These are phyloP conservation scores for Blastocystis sp. DNA, from an alignment of 352 stramenopile genomes.

Conservation along the genomic window DNA sequence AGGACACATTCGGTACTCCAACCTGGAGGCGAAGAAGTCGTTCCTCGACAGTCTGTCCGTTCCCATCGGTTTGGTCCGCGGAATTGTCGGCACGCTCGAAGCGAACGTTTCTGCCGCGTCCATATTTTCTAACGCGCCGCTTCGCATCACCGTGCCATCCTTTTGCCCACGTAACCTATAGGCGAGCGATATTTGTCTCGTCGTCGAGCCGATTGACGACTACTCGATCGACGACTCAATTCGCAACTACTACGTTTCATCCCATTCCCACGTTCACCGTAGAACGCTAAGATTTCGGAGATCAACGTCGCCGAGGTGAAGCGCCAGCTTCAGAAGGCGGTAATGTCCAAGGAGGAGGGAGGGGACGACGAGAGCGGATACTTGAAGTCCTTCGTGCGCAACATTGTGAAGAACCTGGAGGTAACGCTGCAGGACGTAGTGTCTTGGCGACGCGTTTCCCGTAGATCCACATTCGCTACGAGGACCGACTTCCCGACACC, in stretches of 20 bases:
- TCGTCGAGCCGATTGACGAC: conserved; percentile 43
- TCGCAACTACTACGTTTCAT: conserved; percentile 38
- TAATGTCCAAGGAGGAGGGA: conserved; percentile 44
- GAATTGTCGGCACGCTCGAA: conserved; percentile 5
- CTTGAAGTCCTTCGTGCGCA: background rate
- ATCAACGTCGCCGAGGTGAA: conserved; percentile 21
- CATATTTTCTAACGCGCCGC: conserved; percentile 34
- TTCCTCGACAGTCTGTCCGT: conserved; percentile 34
- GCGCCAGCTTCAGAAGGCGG: conserved; percentile 31
- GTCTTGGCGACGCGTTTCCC: background rate
- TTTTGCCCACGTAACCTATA: background rate
- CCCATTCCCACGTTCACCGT: background rate
- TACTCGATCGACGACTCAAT: conserved; percentile 43
- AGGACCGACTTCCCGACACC: conserved; percentile 17
- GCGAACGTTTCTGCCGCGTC: conserved; percentile 8
- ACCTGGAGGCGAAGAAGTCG: conserved; percentile 32
- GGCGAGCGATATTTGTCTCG: conserved; percentile 38
- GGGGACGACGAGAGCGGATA: conserved; percentile 40
- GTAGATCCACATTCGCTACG: conserved; percentile 40
- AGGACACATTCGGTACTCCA: conserved; percentile 39
- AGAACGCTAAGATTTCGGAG: conserved; percentile 42
- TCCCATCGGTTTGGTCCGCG: conserved; percentile 14
- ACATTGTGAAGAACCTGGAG: conserved; percentile 50
- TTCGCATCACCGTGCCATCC: background rate
- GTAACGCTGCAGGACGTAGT: conserved; percentile 8